Base-by-base conservation (phyloP, 2,329 filamentous ascomycete genomes). In the Claviceps africana region DNA sequence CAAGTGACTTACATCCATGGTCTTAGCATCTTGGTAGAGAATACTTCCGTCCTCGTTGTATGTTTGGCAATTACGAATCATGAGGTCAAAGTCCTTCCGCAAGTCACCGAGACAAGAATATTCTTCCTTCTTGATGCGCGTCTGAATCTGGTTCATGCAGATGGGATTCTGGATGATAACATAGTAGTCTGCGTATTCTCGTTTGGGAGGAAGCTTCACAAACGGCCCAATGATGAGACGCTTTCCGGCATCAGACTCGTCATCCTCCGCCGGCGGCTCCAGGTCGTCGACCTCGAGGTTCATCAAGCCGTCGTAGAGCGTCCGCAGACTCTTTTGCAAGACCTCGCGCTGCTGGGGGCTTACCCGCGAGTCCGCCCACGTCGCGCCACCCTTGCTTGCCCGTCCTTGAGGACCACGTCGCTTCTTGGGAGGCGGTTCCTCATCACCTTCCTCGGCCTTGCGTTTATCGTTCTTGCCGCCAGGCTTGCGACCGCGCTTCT, bases 21-120 rank as follows among this genome's bases (percentile, higher is more conserved):
- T 76, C 67, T 90, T 90, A 48, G 91, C 91, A 73, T 98, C 93
- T 62, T 87, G 79, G 71, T 90, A 97, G 51, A 98, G 78, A 61
- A 94, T 74, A 67, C 90, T 96, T 53, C 85, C 86, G 64, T 97
- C 93, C 69, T 98, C 94, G 63, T 98, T 98, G 74, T 95, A 98
- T 2, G 86, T 93, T 66, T 88, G 81, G 58, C 91, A 95, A 67
- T 98, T 98, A 64, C 78, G 82, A 66, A 90, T 93, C 68, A 98
- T 79, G 56, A 91, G 71, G 49, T 82, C 80, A 56, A 98, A 83
- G 63, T 98, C 94, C 58, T 79, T 81, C 52, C 82, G 79, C 76
- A 98, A 81, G 60, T 90, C 87, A 63, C 79, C 82, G 55, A 96
- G 70, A 62, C 79, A 85, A 59, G 80, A 81, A 68, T 98, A 98